phyloP scores from a whole-genome alignment of 768 basidiomycete genomes.

The Suillus hirtellus region DNA sequence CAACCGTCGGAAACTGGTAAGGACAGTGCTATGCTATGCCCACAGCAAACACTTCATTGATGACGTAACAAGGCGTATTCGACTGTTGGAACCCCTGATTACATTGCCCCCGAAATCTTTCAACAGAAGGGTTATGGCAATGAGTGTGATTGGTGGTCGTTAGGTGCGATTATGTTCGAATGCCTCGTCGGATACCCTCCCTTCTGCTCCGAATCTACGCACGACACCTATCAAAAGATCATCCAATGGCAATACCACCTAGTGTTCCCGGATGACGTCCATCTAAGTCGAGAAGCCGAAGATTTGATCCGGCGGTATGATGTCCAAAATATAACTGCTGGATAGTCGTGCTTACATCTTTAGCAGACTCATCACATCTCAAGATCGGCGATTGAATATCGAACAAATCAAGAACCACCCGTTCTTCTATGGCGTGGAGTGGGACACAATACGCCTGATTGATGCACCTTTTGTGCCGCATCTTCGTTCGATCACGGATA shows the following conservation, averaged over 20 bases:
- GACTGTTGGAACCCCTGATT: conserved; percentile 95
- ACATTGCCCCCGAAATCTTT: conserved; percentile 98
- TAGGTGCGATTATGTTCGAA: conserved; percentile 98
- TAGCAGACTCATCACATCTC: conserved; percentile 76
- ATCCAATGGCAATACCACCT: conserved; percentile 91
- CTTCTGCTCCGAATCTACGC: conserved; percentile 93
- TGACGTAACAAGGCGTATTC: conserved; percentile 75
- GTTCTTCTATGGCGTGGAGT: conserved; percentile 96
- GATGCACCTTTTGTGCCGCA: conserved; percentile 97
- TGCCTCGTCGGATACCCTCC: conserved; percentile 96
- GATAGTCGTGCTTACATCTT: neutral
- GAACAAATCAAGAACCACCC: conserved; percentile 91
- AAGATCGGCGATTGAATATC: conserved; percentile 72
- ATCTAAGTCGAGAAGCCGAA: conserved; percentile 88
- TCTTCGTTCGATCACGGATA: conserved; percentile 89
- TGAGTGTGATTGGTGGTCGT: conserved; percentile 99
- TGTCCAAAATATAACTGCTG: neutral
- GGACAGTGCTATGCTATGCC: conserved; percentile 21
- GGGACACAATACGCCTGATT: conserved; percentile 83
- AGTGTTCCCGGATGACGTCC: conserved; percentile 90
- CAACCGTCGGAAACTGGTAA: conserved; percentile 89
- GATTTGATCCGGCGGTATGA: conserved; percentile 81
- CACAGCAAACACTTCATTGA: conserved; percentile 1
- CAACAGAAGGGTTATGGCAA: conserved; percentile 95
- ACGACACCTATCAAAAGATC: conserved; percentile 98